Evolutionary conservation across 2,329 filamentous ascomycete genomes (phyloP), one percentile per base, ranked within the genome.

Genomic region (Colletotrichum sp.): DNA sequence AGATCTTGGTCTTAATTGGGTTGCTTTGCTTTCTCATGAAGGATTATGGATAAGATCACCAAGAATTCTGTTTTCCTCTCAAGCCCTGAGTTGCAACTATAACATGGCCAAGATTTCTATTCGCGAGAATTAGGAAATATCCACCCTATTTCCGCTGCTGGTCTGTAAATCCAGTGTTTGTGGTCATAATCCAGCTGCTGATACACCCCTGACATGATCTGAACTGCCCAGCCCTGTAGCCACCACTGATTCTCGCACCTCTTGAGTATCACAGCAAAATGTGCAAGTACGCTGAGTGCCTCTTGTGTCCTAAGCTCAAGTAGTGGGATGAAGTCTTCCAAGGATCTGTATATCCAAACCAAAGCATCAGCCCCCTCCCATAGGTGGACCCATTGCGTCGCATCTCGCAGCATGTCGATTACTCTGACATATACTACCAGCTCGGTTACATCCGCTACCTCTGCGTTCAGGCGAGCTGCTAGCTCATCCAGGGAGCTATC

Each of bases 121-220:
- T 62, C 19, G 3, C 4, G 9, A 22, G 3, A 32, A 5, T 62
- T 11, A 25, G 74, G 70, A 12, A 67, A 39, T 13, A 76, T 34
- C 74, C 74, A 76, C 4, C 71, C 71, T 30, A 76, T 70, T 5
- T 76, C 70, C 2, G 27, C 22, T 29, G 74, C 74, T 16, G 74
- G 70, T 3, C 39, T 52, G 12, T 76, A 73, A 5, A 76, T 22
- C 74, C 74, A 76, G 1, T 27, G 4, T 16, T 25, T 76, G 15
- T 76, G 74, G 5, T 73, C 66, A 13, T 69, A 6, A 22, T 73
- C 65, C 15, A 76, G 55, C 8, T 39, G 27, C 19, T 44, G 25
- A 34, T 76, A 76, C 9, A 70, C 65, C 4, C 29, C 49, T 3
- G 71, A 69, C 16, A 76, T 70, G 9, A 73, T 74, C 3, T 70